Percentiles rank a stretch among this genome's conserved stretches.
Evolutionary conservation across 257 asterid genomes (phyloP).

Genomic region (Solanum megistacrolobum): DNA sequence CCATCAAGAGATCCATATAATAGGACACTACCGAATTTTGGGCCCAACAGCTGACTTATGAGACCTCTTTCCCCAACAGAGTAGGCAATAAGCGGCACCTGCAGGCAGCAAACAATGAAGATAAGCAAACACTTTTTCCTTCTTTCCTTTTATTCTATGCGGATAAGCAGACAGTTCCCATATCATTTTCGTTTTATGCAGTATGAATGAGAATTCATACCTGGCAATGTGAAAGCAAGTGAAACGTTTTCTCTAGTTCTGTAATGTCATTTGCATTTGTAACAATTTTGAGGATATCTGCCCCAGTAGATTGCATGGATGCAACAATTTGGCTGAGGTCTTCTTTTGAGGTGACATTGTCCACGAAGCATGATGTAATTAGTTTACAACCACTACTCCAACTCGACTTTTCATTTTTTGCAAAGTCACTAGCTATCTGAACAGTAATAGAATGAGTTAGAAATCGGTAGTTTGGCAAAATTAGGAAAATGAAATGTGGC

Average conservation of each 20-base stretch:
- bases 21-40: conserved; percentile 43
- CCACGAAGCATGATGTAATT: conserved; percentile 41
- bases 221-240: conserved; percentile 47
- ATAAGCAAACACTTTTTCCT: background rate
- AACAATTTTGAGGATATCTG: conserved; percentile 48
- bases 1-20: conserved; percentile 50
- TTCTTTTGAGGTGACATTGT: conserved; percentile 18
- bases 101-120: background rate
- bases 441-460: background rate
- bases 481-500: background rate
- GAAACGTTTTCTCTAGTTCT: conserved; percentile 23
- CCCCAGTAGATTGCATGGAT: conserved; percentile 35
- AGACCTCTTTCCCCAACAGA: conserved; percentile 59
- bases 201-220: background rate
- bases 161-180: background rate
- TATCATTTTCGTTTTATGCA: background rate
- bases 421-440: conserved; percentile 38
- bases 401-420: conserved; percentile 16
- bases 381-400: conserved; percentile 25
- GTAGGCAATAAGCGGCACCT: conserved; percentile 53
- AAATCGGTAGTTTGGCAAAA: background rate
- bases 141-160: background rate
- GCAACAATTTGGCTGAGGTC: conserved; percentile 30
- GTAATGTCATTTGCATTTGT: conserved; percentile 36
- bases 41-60: conserved; percentile 46